phyloP scores from a whole-genome alignment of 2,329 filamentous ascomycete genomes.

The Aspergillus japonicus region DNA sequence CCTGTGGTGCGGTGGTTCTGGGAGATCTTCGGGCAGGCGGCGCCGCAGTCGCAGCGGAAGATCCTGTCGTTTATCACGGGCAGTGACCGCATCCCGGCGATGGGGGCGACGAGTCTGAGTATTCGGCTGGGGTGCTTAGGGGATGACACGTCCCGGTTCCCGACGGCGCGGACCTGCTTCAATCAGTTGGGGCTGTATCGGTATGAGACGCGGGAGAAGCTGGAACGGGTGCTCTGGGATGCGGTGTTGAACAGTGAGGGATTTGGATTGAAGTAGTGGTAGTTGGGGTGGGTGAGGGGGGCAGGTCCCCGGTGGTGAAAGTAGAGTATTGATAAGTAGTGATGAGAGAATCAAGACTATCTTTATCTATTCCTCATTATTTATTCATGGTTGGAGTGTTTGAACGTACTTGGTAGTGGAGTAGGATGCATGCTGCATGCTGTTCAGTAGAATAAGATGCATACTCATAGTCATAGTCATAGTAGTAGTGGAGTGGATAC shows the following conservation, averaged over 20 bases:
- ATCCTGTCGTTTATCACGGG: constrained; percentile 85
- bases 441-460: too few species aligned
- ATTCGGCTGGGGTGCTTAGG: constrained; percentile 76
- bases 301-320: constrained; percentile 5
- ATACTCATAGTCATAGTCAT: too few species aligned
- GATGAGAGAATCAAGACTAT: too few species aligned
- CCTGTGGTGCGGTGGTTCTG: constrained; percentile 83
- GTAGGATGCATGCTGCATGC: too few species aligned
- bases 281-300: neutral
- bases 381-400: too few species aligned
- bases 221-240: constrained; percentile 74
- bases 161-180: constrained; percentile 87
- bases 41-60: constrained; percentile 68
- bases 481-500: too few species aligned
- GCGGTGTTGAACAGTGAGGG: constrained; percentile 89
- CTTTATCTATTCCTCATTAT: too few species aligned
- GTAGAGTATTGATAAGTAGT: too few species aligned
- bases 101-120: constrained; percentile 74
- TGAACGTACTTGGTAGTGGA: too few species aligned
- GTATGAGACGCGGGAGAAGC: constrained; percentile 64
- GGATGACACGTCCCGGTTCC: constrained; percentile 71
- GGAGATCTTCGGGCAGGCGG: constrained; percentile 70
- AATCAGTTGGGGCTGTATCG: constrained; percentile 77
- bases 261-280: constrained; percentile 70
- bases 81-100: constrained; percentile 85